A percentile compares a stretch with the other conserved stretches of the same genome.
phyloP scores from a whole-genome alignment of 352 stramenopile genomes.

The Pythium phragmiticola region DNA sequence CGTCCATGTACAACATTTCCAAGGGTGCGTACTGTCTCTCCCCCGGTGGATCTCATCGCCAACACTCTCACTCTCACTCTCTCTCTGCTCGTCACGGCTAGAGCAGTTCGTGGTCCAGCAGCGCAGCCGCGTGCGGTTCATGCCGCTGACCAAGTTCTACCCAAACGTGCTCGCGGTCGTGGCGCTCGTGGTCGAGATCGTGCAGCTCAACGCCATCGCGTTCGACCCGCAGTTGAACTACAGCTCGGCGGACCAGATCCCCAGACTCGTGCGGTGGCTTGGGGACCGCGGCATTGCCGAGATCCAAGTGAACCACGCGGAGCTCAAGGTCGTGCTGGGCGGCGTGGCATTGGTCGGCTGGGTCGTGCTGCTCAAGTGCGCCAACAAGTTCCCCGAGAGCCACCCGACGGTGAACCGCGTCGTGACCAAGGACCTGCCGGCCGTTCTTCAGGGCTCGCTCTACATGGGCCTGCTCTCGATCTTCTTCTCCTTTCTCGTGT shows the following conservation, averaged over 20 bases:
- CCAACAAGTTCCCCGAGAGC: conserved; percentile 68
- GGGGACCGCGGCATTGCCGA: conserved; percentile 36
- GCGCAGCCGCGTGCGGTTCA: conserved; percentile 46
- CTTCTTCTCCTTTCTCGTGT: conserved; percentile 60
- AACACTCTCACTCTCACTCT: neutral
- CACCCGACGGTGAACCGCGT: conserved; percentile 46
- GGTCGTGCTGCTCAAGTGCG: conserved; percentile 62
- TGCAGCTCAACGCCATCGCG: conserved; percentile 60
- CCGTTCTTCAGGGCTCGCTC: conserved; percentile 44
- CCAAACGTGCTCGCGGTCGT: conserved; percentile 44
- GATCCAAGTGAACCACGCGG: conserved; percentile 37
- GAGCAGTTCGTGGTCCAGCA: conserved; percentile 57
- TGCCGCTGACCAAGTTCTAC: conserved; percentile 46
- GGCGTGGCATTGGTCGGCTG: conserved; percentile 32
- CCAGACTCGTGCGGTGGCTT: conserved; percentile 39
- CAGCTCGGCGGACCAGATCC: conserved; percentile 45
- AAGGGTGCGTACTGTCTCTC: conserved; percentile 24
- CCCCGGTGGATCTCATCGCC: neutral
- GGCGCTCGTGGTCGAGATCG: conserved; percentile 44
- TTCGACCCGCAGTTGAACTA: conserved; percentile 58
- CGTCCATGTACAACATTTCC: conserved; percentile 43
- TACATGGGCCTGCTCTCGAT: conserved; percentile 64
- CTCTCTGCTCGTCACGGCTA: conserved; percentile 17
- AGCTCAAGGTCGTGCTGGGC: conserved; percentile 38
- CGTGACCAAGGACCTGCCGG: conserved; percentile 57